Base-by-base conservation (phyloP, 2,329 filamentous ascomycete species). In the Scytalidium sp. region DNA sequence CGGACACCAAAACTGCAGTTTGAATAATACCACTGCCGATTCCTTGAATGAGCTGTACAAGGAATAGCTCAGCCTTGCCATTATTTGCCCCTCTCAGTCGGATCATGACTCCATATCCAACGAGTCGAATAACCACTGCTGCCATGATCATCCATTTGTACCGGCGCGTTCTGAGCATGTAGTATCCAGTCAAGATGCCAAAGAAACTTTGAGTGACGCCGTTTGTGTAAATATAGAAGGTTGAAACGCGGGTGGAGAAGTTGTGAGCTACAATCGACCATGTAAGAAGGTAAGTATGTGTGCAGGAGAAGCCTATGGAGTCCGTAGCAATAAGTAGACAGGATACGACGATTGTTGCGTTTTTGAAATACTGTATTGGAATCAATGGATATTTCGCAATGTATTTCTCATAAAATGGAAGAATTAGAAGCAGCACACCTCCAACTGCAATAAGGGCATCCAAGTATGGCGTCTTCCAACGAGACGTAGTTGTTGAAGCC, bases 31-130 rank as follows among this genome's bases (percentile, higher is more conserved):
- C 75, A 42, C 66, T 71, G 3, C 75, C 75, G 3, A 73, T 55
- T 2, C 75, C 75, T 54, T 79, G 75, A 9, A 78, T 64, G 22
- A 72, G 58, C 55, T 79, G 75, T 1, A 76, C 71, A 21, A 72
- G 53, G 54, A 76, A 74, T 1, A 78, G 64, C 59, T 79, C 75
- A 7, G 65, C 71, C 0, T 64, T 54, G 3, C 69, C 69, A 57
- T 73, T 76, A 32, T 53, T 44, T 1, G 46, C 46, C 66, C 56
- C 73, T 3, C 74, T 69, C 8, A 78, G 67, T 2, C 75, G 68
- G 23, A 78, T 65, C 75, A 79, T 79, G 23, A 76, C 56, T 3
- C 73, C 75, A 50, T 78, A 78, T 4, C 76, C 75, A 25, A 78
- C 55, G 9, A 75, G 57, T 10, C 74, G 71, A 25, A 79, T 55